Conservation (phyloP, 2,329 filamentous ascomycete species). For the Claviceps quebecensis region DNA sequence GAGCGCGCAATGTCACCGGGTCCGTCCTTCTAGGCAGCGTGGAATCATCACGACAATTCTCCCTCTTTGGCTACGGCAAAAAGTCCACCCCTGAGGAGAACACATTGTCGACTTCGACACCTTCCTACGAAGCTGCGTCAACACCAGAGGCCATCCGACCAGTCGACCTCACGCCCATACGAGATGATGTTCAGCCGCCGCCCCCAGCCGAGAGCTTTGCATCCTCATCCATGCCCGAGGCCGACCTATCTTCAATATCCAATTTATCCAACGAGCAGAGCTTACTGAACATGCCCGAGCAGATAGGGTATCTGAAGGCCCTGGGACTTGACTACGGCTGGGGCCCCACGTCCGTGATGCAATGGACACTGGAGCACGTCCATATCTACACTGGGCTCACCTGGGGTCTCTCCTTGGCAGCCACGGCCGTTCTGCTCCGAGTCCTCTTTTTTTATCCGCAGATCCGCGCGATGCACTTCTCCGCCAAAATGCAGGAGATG, state of each 20-base stretch:
- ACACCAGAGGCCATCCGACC: constrained; percentile 7
- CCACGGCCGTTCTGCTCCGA: constrained; percentile 52
- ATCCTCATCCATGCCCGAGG: constrained; percentile 14
- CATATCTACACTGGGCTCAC: constrained; percentile 64
- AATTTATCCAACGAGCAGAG: constrained; percentile 25
- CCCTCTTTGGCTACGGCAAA: constrained; percentile 22
- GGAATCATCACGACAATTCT: constrained; percentile 17
- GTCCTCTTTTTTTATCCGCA: constrained; percentile 49
- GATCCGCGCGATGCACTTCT: constrained; percentile 20
- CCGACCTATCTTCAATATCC: constrained; percentile 21
- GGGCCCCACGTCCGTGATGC: constrained; percentile 59
- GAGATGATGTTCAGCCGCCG: constrained; percentile 7
- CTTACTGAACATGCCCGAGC: constrained; percentile 51
- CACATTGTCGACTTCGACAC: constrained; percentile 4
- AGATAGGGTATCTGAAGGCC: constrained; percentile 67
- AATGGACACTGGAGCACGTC: constrained; percentile 68
- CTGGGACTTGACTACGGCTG: constrained; percentile 81
- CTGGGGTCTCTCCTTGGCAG: constrained; percentile 67
- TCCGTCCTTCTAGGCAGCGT: constrained; percentile 19
- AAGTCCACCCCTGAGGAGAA: constrained; percentile 11
- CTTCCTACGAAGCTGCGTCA: constrained; percentile 7
- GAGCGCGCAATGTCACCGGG: constrained; percentile 10
- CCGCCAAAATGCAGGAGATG: constrained; percentile 47
- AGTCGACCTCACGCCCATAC: constrained; percentile 4
- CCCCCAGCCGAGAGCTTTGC: constrained; percentile 9